Evolutionary conservation across 1,284 basidiomycete species (phyloP).

Genomic region (Meira miltonrushii): DNA sequence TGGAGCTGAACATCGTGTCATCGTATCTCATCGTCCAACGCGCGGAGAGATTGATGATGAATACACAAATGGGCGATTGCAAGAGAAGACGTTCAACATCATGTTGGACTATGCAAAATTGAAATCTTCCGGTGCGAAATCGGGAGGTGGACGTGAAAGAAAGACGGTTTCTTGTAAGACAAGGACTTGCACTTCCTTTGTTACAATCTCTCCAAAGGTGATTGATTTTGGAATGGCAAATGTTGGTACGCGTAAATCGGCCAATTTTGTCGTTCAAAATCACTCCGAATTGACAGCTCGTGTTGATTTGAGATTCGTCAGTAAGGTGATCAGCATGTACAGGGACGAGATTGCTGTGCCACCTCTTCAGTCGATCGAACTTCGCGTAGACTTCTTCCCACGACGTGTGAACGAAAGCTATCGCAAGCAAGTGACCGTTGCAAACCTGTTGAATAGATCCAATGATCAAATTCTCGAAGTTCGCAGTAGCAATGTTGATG

Average conservation of each 20-base stretch:
- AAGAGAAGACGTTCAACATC: conserved; percentile 54
- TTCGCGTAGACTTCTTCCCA: conserved; percentile 57
- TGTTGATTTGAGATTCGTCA: conserved; percentile 57
- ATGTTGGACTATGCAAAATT: conserved; percentile 54
- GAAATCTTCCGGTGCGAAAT: conserved; percentile 26
- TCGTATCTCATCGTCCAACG: conserved; percentile 55
- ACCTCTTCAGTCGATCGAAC: conserved; percentile 55
- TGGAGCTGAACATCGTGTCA: conserved; percentile 57
- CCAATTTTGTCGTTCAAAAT: conserved; percentile 55
- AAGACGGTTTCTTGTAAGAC: conserved; percentile 53
- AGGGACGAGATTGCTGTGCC: conserved; percentile 56
- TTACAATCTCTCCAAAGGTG: conserved; percentile 52
- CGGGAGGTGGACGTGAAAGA: conserved; percentile 48
- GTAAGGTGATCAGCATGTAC: conserved; percentile 57
- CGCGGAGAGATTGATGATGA: conserved; percentile 32
- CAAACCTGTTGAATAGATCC: conserved; percentile 49
- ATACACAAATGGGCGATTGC: conserved; percentile 45
- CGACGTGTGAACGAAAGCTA: conserved; percentile 57
- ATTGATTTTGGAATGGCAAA: conserved; percentile 58
- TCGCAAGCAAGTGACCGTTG: conserved; percentile 57
- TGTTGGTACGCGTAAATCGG: conserved; percentile 55
- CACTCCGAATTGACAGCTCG: conserved; percentile 55
- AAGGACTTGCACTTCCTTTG: conserved; percentile 57
- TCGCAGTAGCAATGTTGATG: conserved; percentile 56
- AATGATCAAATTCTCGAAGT: conserved; percentile 56